phyloP scores from a whole-genome alignment of 352 stramenopile genomes.

The Phytophthora podocarpi region DNA sequence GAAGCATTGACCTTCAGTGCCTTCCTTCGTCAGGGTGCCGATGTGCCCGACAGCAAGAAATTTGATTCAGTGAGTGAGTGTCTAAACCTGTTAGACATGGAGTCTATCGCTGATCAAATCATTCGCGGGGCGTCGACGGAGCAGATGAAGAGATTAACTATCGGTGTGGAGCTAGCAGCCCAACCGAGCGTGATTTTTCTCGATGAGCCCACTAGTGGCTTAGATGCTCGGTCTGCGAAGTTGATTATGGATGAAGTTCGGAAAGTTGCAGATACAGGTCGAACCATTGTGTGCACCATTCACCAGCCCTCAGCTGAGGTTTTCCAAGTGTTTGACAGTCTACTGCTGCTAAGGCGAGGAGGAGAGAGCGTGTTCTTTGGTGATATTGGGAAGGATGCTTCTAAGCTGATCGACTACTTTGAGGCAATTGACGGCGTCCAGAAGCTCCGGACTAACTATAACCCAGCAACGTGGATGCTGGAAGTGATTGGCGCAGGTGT shows the following conservation, averaged over 20 bases:
- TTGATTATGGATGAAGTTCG: constrained; percentile 88
- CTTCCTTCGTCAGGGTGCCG: constrained; percentile 33
- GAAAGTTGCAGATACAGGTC: constrained; percentile 79
- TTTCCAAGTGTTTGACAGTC: constrained; percentile 51
- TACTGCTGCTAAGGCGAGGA: constrained; percentile 33
- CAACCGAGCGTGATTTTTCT: constrained; percentile 30
- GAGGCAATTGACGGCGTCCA: constrained; percentile 39
- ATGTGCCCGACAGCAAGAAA: constrained; percentile 40
- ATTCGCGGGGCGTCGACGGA: constrained; percentile 42
- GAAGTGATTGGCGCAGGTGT: constrained; percentile 56
- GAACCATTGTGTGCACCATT: constrained; percentile 91
- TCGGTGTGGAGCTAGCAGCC: constrained; percentile 27
- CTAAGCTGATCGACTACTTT: constrained; percentile 37
- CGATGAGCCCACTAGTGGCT: constrained; percentile 85
- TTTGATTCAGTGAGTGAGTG: constrained; percentile 33
- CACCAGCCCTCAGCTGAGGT: constrained; percentile 91
- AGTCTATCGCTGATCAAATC: constrained; percentile 32
- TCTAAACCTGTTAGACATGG: constrained; percentile 25
- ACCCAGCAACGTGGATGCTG: constrained; percentile 62
- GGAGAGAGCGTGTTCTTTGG: constrained; percentile 59
- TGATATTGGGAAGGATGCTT: constrained; percentile 44
- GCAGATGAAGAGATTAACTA: constrained; percentile 45
- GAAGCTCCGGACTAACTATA: constrained; percentile 67
- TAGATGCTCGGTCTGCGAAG: constrained; percentile 87
- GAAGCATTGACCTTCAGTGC: constrained; percentile 52